phyloP scores from a whole-genome alignment of 2,329 filamentous ascomycete species.

The Chaetothyriales sp. region DNA sequence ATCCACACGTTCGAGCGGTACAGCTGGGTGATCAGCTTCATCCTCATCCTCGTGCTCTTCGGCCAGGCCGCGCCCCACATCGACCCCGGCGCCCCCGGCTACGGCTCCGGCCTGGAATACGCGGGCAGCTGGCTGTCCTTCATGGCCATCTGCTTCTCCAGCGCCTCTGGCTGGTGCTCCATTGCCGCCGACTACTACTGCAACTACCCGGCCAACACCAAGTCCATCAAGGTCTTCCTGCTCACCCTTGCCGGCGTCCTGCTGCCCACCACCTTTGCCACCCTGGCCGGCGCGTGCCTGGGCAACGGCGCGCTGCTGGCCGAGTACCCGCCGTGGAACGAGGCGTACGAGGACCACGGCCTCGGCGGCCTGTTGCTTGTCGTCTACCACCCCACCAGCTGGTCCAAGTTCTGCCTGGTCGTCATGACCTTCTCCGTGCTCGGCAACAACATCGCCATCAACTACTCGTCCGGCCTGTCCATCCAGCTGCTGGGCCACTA shows the following conservation, averaged over 20 bases:
- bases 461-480: conserved; percentile 32
- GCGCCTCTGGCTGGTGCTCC: conserved; percentile 15
- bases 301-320: conserved; percentile 27
- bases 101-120: conserved; percentile 23
- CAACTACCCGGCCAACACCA: conserved; percentile 16
- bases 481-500: conserved; percentile 36
- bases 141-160: conserved; percentile 16
- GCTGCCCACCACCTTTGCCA: conserved; percentile 25
- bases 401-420: conserved; percentile 35
- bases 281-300: conserved; percentile 31
- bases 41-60: conserved; percentile 33
- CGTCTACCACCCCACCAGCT: conserved; percentile 33
- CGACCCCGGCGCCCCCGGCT: conserved; percentile 24
- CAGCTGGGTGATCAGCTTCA: conserved; percentile 21
- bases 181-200: conserved; percentile 18
- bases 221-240: conserved; percentile 13
- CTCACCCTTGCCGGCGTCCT: conserved; percentile 11
- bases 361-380: conserved; percentile 36
- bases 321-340: conserved; percentile 22
- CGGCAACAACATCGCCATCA: conserved; percentile 30
- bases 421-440: conserved; percentile 18
- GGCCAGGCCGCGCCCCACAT: conserved; percentile 34
- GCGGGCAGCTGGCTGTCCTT: conserved; percentile 20
- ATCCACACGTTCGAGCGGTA: conserved; percentile 23
- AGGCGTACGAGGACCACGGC: conserved; percentile 30